Base-by-base conservation (phyloP, 2,329 filamentous ascomycete genomes). In the Phialophora macrospora region DNA sequence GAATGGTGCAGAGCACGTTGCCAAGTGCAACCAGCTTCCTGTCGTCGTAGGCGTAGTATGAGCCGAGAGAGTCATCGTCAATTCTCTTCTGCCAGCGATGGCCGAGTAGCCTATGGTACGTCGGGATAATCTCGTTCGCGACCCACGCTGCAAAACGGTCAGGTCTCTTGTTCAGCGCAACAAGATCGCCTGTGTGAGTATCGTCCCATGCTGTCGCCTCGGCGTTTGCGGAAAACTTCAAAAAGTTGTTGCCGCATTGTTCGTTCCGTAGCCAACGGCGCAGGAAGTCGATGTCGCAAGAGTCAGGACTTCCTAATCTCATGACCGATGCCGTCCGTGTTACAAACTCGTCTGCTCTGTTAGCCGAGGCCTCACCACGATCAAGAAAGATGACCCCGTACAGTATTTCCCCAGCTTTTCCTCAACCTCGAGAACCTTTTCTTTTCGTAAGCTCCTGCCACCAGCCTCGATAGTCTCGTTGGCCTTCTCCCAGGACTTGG, bases 141-240 rank as follows among this genome's bases (percentile, higher is more conserved):
- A 62, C 52, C 60, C 60, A 62, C 4, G 49, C 51, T 14, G 60
- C 60, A 22, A 62, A 62, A 12, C 60, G 60, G 51, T 62, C 60
- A 17, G 32, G 9, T 22, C 49, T n/a, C 49, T 38, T 55, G 51
- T 56, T 55, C n/a, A 64, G 26, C 3, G 62, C 22, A 28, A 64
- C 55, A 17, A 64, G 55, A 32, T 64, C 62, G 9, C 34, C 30
- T n/a, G 55, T 7, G 20, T 46, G 38, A 9, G 28, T 7, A 8
- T 12, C 20, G 14, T 64, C 48, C 62, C 62, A 64, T n/a, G 62
- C 55, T 28, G 7, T 60, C 2, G 55, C 62, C 22, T 64, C 62
- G 32, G 22, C 54, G n/a, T 1, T 12, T 7, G 30, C 32, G 14
- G 30, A 26, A 24, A 41, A 11, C 24, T 59, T 51, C 17, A 64